phyloP scores from a whole-genome alignment of 192 early-diverging fungal species.

The Coemansia sp. region DNA sequence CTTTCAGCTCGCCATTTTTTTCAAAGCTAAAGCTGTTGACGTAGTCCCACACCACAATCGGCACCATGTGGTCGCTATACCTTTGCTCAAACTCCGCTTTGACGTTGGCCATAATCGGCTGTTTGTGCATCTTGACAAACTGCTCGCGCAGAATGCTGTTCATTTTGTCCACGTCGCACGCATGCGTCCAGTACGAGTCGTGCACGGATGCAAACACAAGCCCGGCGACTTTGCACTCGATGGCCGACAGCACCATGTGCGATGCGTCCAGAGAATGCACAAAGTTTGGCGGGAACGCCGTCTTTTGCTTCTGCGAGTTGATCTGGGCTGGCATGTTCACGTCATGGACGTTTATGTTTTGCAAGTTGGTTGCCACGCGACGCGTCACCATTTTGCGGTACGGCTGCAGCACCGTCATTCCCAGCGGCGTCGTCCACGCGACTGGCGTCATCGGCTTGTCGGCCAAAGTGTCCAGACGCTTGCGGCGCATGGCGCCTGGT shows the following conservation, averaged over 20 bases:
- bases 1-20: conserved; percentile 10
- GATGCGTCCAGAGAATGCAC: conserved; percentile 97
- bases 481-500: conserved; percentile 30
- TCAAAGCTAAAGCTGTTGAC: conserved; percentile 18
- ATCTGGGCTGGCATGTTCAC: conserved; percentile 69
- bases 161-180: conserved; percentile 85
- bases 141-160: conserved; percentile 80
- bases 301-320: conserved; percentile 87
- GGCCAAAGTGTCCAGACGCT: conserved; percentile 35
- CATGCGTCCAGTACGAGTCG: conserved; percentile 98
- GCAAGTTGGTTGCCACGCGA: conserved; percentile 74
- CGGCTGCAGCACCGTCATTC: conserved; percentile 94
- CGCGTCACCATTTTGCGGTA: conserved; percentile 74
- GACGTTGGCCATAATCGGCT: conserved; percentile 82
- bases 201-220: conserved; percentile 94
- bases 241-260: conserved; percentile 94
- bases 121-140: conserved; percentile 82
- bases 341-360: conserved; percentile 76
- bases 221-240: conserved; percentile 73
- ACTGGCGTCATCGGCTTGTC: conserved; percentile 83
- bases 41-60: conserved; percentile 57
- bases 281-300: conserved; percentile 98
- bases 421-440: conserved; percentile 94
- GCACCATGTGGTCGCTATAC: conserved; percentile 70
- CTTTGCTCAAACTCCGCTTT: conserved; percentile 79